phyloP scores from a whole-genome alignment of 345 rosid species.

The Kandelia obovata region DNA sequence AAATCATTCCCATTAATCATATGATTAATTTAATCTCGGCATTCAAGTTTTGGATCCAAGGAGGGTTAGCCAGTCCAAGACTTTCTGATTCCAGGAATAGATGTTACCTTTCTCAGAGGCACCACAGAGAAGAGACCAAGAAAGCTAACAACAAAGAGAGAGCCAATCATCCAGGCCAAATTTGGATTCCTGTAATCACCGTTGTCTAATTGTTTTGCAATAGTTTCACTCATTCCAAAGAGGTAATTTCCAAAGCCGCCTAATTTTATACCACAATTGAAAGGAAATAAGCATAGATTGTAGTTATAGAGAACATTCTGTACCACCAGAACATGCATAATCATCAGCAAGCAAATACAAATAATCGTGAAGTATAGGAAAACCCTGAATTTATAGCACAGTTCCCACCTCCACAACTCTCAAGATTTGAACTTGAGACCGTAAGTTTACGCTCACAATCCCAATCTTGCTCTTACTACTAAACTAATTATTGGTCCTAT shows the following conservation, averaged over 20 bases:
- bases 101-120: conserved; percentile 69
- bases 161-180: conserved; percentile 67
- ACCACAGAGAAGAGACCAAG: conserved; percentile 79
- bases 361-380: too few species aligned
- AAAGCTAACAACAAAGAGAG: conserved; percentile 85
- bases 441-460: too few species aligned
- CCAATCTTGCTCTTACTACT: too few species aligned
- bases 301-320: neutral
- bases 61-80: neutral
- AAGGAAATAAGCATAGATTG: conserved; percentile 17
- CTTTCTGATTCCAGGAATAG: neutral
- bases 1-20: neutral
- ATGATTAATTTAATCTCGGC: too few species aligned
- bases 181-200: conserved; percentile 49
- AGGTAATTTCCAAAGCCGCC: conserved; percentile 82
- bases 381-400: too few species aligned
- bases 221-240: conserved; percentile 61
- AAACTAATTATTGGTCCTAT: too few species aligned
- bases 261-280: conserved; percentile 19
- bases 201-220: conserved; percentile 44
- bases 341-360: neutral
- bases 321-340: neutral
- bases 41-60: neutral
- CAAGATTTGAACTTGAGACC: too few species aligned
- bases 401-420: too few species aligned